A percentile compares a stretch with the other conserved stretches of the same genome.
Evolutionary conservation across 768 basidiomycete species (phyloP).

Genomic region (Suillus lakei): DNA sequence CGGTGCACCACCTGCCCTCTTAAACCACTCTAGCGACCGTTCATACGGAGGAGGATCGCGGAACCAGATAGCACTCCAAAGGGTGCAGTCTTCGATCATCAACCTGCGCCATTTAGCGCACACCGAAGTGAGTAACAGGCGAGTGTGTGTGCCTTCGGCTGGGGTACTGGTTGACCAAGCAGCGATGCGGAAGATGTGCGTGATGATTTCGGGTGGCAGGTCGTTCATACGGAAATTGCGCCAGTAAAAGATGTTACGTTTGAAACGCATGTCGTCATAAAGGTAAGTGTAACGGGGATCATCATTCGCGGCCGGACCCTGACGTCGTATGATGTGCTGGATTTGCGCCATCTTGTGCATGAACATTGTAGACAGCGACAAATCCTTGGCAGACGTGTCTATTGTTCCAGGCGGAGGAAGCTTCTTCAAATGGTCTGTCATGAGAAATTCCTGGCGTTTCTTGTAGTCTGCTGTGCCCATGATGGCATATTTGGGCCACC

Average conservation of each 20-base stretch:
- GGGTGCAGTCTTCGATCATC: slow-evolving; percentile 50
- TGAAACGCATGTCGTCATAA: slow-evolving; percentile 17
- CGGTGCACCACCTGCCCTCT: slow-evolving; percentile 56
- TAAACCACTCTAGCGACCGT: slow-evolving; percentile 59
- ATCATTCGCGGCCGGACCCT: neutral
- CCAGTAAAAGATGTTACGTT: slow-evolving; percentile 36
- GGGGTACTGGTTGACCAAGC: slow-evolving; percentile 54
- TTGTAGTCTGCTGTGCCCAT: slow-evolving; percentile 5
- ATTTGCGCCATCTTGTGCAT: neutral
- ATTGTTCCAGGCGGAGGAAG: neutral
- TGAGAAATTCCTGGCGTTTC: slow-evolving; percentile 3
- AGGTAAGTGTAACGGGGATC: slow-evolving; percentile 4
- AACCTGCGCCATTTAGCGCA: slow-evolving; percentile 60
- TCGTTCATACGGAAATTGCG: slow-evolving; percentile 60
- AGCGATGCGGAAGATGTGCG: slow-evolving; percentile 64
- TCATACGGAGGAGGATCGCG: slow-evolving; percentile 53
- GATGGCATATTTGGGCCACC: slow-evolving; percentile 3
- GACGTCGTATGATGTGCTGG: neutral
- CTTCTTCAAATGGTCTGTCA: slow-evolving; percentile 4
- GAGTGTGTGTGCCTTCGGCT: slow-evolving; percentile 38
- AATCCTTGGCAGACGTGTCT: slow-evolving; percentile 5
- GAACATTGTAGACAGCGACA: neutral
- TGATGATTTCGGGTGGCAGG: slow-evolving; percentile 68
- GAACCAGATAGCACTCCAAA: slow-evolving; percentile 75
- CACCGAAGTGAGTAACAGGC: slow-evolving; percentile 60